These are phyloP conservation scores for Sporothrix mexicana DNA, from an alignment of 2,329 filamentous ascomycete species.

Conservation along the genomic window DNA sequence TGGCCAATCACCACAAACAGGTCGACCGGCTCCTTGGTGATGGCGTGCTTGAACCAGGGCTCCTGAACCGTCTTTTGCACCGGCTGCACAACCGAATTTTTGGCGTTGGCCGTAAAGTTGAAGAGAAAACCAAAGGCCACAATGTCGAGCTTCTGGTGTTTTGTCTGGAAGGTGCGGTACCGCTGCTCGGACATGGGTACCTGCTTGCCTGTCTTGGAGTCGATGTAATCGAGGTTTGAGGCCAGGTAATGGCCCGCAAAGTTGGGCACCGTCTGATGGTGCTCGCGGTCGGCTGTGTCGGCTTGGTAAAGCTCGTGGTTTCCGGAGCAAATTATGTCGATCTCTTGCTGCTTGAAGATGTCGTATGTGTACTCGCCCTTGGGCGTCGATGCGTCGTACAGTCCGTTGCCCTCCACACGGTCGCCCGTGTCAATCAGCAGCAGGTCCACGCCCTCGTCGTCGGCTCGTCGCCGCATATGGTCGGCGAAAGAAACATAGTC, in stretches of 20 bases:
- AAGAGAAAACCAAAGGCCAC: constrained; percentile 94
- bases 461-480: constrained; percentile 79
- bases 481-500: constrained; percentile 94
- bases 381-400: constrained; percentile 88
- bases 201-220: constrained; percentile 67
- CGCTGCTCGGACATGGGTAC: constrained; percentile 75
- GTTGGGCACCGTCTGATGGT: constrained; percentile 78
- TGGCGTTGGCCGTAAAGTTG: constrained; percentile 87
- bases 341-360: constrained; percentile 79
- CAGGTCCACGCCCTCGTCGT: constrained; percentile 79
- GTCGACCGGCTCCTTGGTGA: constrained; percentile 78
- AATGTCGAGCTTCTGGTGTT: constrained; percentile 82
- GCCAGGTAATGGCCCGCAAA: constrained; percentile 83
- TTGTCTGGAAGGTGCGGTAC: constrained; percentile 89
- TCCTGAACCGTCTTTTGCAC: constrained; percentile 83
- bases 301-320: constrained; percentile 94
- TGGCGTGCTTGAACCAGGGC: constrained; percentile 85
- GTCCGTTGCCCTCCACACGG: constrained; percentile 87
- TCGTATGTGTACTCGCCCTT: constrained; percentile 89
- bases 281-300: constrained; percentile 78
- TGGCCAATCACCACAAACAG: constrained; percentile 88
- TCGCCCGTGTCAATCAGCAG: constrained; percentile 97
- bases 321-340: constrained; percentile 85
- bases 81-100: constrained; percentile 83
- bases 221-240: constrained; percentile 90